Evolutionary conservation across 2,329 filamentous ascomycete genomes (phyloP), one percentile per base, ranked within the genome.

Genomic region (Aureobasidium sp.): DNA sequence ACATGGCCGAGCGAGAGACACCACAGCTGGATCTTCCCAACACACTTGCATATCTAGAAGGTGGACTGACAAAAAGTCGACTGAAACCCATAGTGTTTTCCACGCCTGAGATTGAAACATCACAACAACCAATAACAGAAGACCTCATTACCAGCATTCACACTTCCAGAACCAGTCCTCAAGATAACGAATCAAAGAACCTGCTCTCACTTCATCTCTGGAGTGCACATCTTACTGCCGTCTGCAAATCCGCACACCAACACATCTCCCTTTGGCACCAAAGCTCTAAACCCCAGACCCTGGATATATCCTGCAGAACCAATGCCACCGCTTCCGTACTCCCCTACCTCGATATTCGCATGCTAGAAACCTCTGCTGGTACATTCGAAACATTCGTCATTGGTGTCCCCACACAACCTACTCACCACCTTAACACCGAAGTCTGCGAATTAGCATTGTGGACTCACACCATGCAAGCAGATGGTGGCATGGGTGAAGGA

Each of bases 21-120:
- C 84, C 84, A 0, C 68, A 67, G n/a, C 84, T 95, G 64, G 89
- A 96, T 66, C 83, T 88, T 55, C 79, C 80, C 17, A 86, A 86
- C 62, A 85, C 95, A 0, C 74, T 96, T 9, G 81, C 84, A 0
- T 97, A 97, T 70, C 88, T 97, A 41, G 82, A 88, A 66, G 82
- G 83, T 32, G 86, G 87, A 39, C 78, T 96, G 66, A 82, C 79
- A 0, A 79, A 80, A 37, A 91, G 87, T 67, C 86, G 85, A 5
- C 76, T 95, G 3, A 37, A 58, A 27, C 10, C 62, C 7, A 57
- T 66, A 13, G 47, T 66, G 8, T 39, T 34, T 9, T 23, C 41
- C 17, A 41, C 27, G 3, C 20, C 44, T 5, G 52, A 52, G 20
- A 20, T 39, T 3, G 42, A 26, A 5, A 17, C 8, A 7, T 36